Percentiles rank a stretch among this genome's conserved stretches.
Conservation (phyloP, 2,329 filamentous ascomycete genomes). For the Fusarium buharicum region DNA sequence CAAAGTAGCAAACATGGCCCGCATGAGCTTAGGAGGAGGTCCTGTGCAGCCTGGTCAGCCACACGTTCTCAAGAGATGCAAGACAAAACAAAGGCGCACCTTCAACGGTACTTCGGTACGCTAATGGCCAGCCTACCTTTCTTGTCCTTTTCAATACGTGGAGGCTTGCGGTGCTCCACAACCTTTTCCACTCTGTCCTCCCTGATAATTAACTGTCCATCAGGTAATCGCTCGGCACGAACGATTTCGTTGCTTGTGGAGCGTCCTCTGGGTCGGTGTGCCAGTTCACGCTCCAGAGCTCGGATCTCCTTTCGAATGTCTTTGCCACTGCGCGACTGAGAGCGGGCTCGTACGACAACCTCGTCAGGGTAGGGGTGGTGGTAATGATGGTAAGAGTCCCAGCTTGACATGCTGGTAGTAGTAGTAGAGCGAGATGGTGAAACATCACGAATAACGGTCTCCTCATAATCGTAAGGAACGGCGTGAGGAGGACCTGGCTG, state of each 20-base stretch:
- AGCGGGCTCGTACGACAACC: constrained; percentile 56
- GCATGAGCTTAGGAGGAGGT: constrained; percentile 71
- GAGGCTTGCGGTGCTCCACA: constrained; percentile 64
- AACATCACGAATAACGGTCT: constrained; percentile 60
- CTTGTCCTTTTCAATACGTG: constrained; percentile 86
- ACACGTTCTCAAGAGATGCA: constrained; percentile 31
- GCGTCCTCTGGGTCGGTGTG: constrained; percentile 51
- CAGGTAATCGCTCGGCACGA: constrained; percentile 65
- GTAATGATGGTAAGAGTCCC: constrained; percentile 45
- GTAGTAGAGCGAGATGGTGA: constrained; percentile 59
- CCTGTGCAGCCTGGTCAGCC: constrained; percentile 59
- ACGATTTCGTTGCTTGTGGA: constrained; percentile 63
- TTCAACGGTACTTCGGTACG: constrained; percentile 75
- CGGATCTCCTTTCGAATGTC: constrained; percentile 79
- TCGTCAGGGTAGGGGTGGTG: constrained; percentile 48
- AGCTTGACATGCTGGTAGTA: constrained; percentile 52
- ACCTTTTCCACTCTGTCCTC: constrained; percentile 68
- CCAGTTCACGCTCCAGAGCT: constrained; percentile 68
- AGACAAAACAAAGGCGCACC: constrained; percentile 55
- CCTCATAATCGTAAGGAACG: constrained; percentile 56
- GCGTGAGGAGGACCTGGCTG: constrained; percentile 46
- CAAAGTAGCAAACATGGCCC: constrained; percentile 76
- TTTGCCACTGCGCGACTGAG: constrained; percentile 61
- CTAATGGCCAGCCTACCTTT: constrained; percentile 96
- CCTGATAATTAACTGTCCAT: constrained; percentile 72